phyloP scores from a whole-genome alignment of 148 eudicot genomes.

The Chenopodium berlandieri region DNA sequence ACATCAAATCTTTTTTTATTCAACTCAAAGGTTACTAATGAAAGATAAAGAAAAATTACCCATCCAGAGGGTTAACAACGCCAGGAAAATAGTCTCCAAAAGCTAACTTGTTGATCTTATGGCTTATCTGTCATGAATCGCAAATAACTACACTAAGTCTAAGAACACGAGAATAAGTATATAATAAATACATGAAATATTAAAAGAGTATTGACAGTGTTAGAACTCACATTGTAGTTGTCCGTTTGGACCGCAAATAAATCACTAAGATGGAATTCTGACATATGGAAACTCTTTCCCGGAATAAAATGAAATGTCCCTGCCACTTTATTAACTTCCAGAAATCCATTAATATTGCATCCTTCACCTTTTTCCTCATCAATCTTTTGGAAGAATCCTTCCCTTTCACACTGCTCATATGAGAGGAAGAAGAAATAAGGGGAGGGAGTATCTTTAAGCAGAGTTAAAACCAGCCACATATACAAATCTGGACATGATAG shows the following conservation, averaged over 20 bases:
- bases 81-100: constrained; percentile 85
- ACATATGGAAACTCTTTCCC: constrained; percentile 81
- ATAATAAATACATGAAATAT: constrained; percentile 2
- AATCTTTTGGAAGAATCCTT: constrained; percentile 72
- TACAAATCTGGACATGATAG: not conserved
- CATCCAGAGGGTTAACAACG: constrained; percentile 69
- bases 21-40: not conserved
- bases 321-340: constrained; percentile 91
- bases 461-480: not conserved
- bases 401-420: constrained; percentile 71
- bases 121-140: constrained; percentile 57
- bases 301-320: constrained; percentile 87
- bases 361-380: constrained; percentile 92
- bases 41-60: constrained; percentile 41
- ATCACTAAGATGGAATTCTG: constrained; percentile 46
- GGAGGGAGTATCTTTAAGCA: not conserved
- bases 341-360: constrained; percentile 82
- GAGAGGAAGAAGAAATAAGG: not conserved
- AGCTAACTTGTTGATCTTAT: constrained; percentile 67
- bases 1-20: not conserved
- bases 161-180: not conserved
- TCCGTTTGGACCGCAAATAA: constrained; percentile 52
- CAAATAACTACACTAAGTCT: constrained; percentile 10
- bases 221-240: constrained; percentile 58
- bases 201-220: not conserved